Evolutionary conservation across 2,329 filamentous ascomycete species (phyloP), one percentile per base, ranked within the genome.

Genomic region (Amauroascus verrucosus): DNA sequence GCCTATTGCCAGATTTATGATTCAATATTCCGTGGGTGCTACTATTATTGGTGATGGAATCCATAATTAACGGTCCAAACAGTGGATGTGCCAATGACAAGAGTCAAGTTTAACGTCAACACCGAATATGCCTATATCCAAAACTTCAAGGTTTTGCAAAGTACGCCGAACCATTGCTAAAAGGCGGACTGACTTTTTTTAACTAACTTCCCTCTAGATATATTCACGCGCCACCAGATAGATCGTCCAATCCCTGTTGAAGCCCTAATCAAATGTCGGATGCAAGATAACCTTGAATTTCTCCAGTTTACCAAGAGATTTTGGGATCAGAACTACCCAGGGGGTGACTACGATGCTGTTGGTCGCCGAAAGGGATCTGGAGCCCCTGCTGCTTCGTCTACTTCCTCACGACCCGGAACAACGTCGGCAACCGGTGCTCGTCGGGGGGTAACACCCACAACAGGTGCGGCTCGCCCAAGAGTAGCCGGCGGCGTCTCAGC

Each of bases 261-360:
- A 70, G 77, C 80, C 55, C 83, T 98, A 56, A 82, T 93, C 64
- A 98, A 97, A 73, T 98, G 93, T 79, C 96, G 95, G 78, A 98
- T 98, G 91, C 93, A 98, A 79, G 93, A 98, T 72, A 98, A 98
- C 76, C 86, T 98, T 63, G 93, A 97, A 68, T 98, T 98, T 70
- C 78, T 98, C 57, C 93, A 98, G 75, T 98, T 89, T 86, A 84
- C 84, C 56, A 98, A 98, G 80, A 79, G 80, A 62, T 96, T 89
- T 76, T 98, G 93, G 93, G 93, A 98, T 66, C 88, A 96, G 68
- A 89, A 96, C 77, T 98, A 88, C 73, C 93, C 93, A 6, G 93
- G 93, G 56, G 89, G 93, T 64, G 93, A 97, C 60, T 98, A 98
- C 75, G 93, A 98, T 68, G 88, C 93, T 9, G 79, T 95, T 24